A percentile compares a stretch with the other conserved stretches of the same genome.
These are phyloP conservation scores for Zelopaecilomyces penicillatus DNA, from an alignment of 2,329 filamentous ascomycete species.

Conservation along the genomic window DNA sequence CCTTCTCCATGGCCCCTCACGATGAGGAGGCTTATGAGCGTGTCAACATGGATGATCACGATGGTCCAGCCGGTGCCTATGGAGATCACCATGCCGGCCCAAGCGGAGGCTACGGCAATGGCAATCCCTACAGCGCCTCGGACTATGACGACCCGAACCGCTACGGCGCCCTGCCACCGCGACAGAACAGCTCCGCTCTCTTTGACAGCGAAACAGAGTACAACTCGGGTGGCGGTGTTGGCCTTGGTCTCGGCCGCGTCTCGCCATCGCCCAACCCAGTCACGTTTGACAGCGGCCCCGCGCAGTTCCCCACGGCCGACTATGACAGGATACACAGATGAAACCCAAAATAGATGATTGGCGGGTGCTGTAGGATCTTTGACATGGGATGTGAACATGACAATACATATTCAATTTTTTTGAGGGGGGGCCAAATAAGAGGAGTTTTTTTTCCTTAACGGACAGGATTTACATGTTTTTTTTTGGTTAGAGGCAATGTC, in stretches of 20 bases:
- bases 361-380: slow-evolving; percentile 9
- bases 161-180: slow-evolving; percentile 29
- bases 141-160: slow-evolving; percentile 32
- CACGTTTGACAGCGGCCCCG: slow-evolving; percentile 39
- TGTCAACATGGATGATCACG: slow-evolving; percentile 48
- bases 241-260: slow-evolving; percentile 4
- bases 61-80: slow-evolving; percentile 29
- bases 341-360: slow-evolving; percentile 14
- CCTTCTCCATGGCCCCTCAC: slow-evolving; percentile 59
- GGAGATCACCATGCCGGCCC: slow-evolving; percentile 20
- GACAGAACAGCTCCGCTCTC: slow-evolving; percentile 26
- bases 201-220: slow-evolving; percentile 47
- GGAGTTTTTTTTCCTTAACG: no score
- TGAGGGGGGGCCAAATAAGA: no score
- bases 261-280: slow-evolving; percentile 19
- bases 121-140: slow-evolving; percentile 29
- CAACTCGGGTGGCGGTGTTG: not conserved
- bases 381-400: no score
- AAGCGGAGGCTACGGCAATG: slow-evolving; percentile 26
- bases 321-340: slow-evolving; percentile 44
- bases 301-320: slow-evolving; percentile 48
- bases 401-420: no score
- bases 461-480: no score
- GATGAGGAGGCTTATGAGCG: slow-evolving; percentile 59
- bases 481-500: no score